A percentile compares a stretch with the other conserved stretches of the same genome.
phyloP scores from a whole-genome alignment of 192 early-diverging fungal genomes.

The Linderina pennispora region DNA sequence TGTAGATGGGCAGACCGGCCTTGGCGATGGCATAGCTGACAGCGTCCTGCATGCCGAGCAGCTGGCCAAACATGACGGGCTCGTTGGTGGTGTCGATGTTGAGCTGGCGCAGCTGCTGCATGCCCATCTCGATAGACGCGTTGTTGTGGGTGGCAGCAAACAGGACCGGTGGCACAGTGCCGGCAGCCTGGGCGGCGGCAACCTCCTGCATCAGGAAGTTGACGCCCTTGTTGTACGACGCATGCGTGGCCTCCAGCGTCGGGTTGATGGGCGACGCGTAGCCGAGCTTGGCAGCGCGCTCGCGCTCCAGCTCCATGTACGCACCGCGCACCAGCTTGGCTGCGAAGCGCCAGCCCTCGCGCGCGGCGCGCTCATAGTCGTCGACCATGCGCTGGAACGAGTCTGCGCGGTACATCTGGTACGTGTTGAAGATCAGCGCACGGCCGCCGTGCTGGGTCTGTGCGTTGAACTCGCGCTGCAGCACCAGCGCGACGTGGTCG shows the following conservation, averaged over 20 bases:
- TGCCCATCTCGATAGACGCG: constrained; percentile 61
- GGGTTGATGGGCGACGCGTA: constrained; percentile 79
- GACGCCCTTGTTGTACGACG: constrained; percentile 74
- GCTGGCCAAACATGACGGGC: constrained; percentile 85
- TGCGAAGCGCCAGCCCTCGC: constrained; percentile 71
- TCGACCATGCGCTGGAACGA: constrained; percentile 53
- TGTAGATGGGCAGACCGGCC: constrained; percentile 75
- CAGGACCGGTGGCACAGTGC: constrained; percentile 48
- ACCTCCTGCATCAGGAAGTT: constrained; percentile 61
- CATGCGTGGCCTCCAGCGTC: constrained; percentile 74
- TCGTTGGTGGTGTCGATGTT: constrained; percentile 50
- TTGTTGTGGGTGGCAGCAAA: constrained; percentile 92
- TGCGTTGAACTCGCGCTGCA: constrained; percentile 69
- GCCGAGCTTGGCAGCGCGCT: constrained; percentile 61
- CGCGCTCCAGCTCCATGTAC: constrained; percentile 72
- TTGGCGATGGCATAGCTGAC: constrained; percentile 76
- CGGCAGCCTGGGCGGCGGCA: constrained; percentile 20
- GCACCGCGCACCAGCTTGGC: constrained; percentile 86
- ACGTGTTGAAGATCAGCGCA: constrained; percentile 88
- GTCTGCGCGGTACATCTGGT: constrained; percentile 90
- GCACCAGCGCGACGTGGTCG: constrained; percentile 69
- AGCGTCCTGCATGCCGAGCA: constrained; percentile 91
- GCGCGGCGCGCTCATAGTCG: constrained; percentile 61
- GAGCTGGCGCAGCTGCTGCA: constrained; percentile 54
- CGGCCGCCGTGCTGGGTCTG: constrained; percentile 8